phyloP scores from a whole-genome alignment of 225 moss, liverwort and hornwort species.

The Bryoerythrophyllum caledonicum region DNA sequence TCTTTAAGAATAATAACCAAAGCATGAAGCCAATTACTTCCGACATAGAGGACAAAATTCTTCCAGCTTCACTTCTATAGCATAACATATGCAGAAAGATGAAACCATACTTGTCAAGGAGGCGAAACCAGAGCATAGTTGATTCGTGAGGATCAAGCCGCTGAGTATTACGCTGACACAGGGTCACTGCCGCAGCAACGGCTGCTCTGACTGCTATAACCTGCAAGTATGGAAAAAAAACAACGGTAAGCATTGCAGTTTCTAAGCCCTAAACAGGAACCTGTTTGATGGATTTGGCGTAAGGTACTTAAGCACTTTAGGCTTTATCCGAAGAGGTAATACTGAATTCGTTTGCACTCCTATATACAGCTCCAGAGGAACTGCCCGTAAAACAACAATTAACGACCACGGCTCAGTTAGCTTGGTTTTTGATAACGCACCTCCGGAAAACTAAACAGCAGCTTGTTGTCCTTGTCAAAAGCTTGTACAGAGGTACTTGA shows the following conservation, averaged over 20 bases:
- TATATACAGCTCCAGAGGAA: conserved; percentile 16
- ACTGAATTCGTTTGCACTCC: conserved; percentile 11
- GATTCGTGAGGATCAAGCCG: conserved; percentile 85
- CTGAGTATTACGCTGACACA: conserved; percentile 94
- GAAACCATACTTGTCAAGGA: conserved; percentile 77
- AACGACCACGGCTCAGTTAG: neutral
- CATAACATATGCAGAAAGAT: conserved; percentile 3
- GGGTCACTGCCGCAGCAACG: conserved; percentile 67
- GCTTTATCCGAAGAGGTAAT: neutral
- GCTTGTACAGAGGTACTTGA: conserved; percentile 42
- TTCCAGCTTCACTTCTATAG: conserved; percentile 13
- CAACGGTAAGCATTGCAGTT: conserved; percentile 12
- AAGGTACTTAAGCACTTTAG: neutral
- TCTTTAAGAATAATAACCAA: conserved; percentile 2
- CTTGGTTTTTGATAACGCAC: conserved; percentile 25
- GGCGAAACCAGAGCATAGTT: conserved; percentile 91
- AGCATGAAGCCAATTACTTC: conserved; percentile 9
- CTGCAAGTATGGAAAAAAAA: conserved; percentile 45
- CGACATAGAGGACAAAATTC: neutral
- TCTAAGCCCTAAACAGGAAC: neutral
- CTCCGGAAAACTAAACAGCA: conserved; percentile 48
- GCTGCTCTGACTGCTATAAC: conserved; percentile 57
- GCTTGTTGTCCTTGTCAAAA: conserved; percentile 43
- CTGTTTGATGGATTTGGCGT: neutral
- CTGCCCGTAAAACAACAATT: neutral